Conservation (phyloP, 352 stramenopile genomes). For the Phytophthora litchii region DNA sequence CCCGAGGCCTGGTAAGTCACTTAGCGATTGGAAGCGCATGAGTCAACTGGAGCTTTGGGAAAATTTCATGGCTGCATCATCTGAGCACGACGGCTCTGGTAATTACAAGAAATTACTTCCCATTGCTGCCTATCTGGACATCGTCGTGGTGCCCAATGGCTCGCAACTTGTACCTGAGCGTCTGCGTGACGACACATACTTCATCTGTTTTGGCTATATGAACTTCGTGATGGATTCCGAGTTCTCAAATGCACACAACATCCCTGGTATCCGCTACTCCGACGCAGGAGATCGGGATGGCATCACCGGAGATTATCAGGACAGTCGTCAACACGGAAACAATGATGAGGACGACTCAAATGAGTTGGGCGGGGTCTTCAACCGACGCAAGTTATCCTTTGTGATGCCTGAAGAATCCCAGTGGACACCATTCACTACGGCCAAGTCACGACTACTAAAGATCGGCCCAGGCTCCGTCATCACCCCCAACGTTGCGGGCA, state of each 20-base stretch:
- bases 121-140: conserved; percentile 64
- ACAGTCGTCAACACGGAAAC: background rate
- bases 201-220: conserved; percentile 78
- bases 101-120: conserved; percentile 63
- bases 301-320: background rate
- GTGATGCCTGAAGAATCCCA: conserved; percentile 51
- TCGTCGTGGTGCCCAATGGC: conserved; percentile 54
- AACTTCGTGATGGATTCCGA: conserved; percentile 76
- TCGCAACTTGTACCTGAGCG: conserved; percentile 40
- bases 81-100: conserved; percentile 30
- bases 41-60: conserved; percentile 75
- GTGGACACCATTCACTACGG: conserved; percentile 73
- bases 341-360: conserved; percentile 13
- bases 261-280: conserved; percentile 52
- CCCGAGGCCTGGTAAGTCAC: conserved; percentile 23
- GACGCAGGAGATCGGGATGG: conserved; percentile 13
- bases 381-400: conserved; percentile 44
- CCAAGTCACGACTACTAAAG: conserved; percentile 68
- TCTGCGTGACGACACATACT: conserved; percentile 67
- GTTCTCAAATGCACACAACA: conserved; percentile 59
- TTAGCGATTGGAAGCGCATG: conserved; percentile 66
- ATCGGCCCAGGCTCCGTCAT: conserved; percentile 79
- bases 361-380: conserved; percentile 10
- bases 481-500: conserved; percentile 53
- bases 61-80: conserved; percentile 55